Percentiles rank a stretch among this genome's conserved stretches.
phyloP scores from a whole-genome alignment of 495 filamentous ascomycete species.

The Schizothecium vesticola region DNA sequence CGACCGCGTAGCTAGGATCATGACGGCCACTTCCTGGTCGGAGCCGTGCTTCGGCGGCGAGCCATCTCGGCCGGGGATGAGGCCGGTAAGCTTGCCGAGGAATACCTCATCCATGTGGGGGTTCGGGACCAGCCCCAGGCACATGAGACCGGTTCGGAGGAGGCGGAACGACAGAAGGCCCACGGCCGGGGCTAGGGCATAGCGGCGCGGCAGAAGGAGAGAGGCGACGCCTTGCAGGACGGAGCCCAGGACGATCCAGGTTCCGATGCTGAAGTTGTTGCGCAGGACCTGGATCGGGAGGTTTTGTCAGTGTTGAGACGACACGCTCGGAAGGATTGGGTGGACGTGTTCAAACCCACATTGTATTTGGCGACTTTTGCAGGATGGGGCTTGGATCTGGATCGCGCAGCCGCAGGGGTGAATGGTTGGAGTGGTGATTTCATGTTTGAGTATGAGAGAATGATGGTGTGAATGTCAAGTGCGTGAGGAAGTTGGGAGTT shows the following conservation, averaged over 20 bases:
- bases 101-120: constrained; percentile 6
- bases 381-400: background rate
- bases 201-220: background rate
- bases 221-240: constrained; percentile 1
- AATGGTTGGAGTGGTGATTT: background rate
- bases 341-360: background rate
- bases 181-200: constrained; percentile 1
- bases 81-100: constrained; percentile 5
- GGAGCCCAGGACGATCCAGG: constrained; percentile 8
- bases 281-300: constrained; percentile 18
- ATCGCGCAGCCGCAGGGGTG: background rate
- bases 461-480: background rate
- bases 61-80: constrained; percentile 5
- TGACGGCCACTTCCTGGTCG: constrained; percentile 2
- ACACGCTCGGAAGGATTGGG: background rate
- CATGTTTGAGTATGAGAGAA: background rate
- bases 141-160: background rate
- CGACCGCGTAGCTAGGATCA: constrained; percentile 3
- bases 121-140: background rate
- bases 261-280: constrained; percentile 27
- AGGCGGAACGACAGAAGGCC: background rate
- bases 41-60: background rate
- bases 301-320: background rate
- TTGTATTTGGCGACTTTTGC: background rate
- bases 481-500: too few species aligned